These are phyloP conservation scores for Agaricus subrufescens DNA, from an alignment of 768 basidiomycete species.

Conservation along the genomic window DNA sequence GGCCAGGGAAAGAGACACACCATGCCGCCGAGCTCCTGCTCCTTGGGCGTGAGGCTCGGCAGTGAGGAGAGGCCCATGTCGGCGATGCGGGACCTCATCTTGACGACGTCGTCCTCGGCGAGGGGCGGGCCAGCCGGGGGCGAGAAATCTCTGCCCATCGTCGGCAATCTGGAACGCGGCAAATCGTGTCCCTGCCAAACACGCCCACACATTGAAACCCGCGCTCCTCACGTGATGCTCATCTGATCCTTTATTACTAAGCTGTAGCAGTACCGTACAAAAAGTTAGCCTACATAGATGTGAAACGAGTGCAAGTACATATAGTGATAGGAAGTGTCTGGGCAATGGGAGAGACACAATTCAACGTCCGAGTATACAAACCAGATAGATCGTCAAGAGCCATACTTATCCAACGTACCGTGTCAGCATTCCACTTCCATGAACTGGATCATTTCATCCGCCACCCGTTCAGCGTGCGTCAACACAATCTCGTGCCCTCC, in stretches of 20 bases:
- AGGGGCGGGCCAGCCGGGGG: constrained; percentile 22
- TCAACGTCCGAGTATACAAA: too few species aligned
- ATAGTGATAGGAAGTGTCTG: too few species aligned
- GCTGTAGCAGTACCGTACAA: constrained; percentile 6
- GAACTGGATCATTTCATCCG: constrained; percentile 16
- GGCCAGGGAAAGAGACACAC: constrained; percentile 27
- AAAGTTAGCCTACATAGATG: not conserved
- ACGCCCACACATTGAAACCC: constrained; percentile 8
- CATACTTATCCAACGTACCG: not conserved
- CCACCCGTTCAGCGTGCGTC: constrained; percentile 34
- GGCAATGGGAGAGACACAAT: too few species aligned
- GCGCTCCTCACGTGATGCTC: constrained; percentile 10
- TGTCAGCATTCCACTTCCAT: not conserved
- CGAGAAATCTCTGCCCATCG: constrained; percentile 13
- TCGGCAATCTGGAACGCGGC: constrained; percentile 6
- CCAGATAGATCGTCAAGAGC: too few species aligned
- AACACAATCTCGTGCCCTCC: constrained; percentile 51
- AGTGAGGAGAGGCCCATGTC: constrained; percentile 32
- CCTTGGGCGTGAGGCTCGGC: constrained; percentile 23
- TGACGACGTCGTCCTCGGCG: constrained; percentile 41
- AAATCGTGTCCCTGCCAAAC: constrained; percentile 12
- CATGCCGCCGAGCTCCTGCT: constrained; percentile 55
- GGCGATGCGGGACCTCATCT: constrained; percentile 41
- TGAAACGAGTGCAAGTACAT: not conserved
- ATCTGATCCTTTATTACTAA: not conserved